phyloP scores from a whole-genome alignment of 2,329 filamentous ascomycete species.

The Cytospora piceicola region DNA sequence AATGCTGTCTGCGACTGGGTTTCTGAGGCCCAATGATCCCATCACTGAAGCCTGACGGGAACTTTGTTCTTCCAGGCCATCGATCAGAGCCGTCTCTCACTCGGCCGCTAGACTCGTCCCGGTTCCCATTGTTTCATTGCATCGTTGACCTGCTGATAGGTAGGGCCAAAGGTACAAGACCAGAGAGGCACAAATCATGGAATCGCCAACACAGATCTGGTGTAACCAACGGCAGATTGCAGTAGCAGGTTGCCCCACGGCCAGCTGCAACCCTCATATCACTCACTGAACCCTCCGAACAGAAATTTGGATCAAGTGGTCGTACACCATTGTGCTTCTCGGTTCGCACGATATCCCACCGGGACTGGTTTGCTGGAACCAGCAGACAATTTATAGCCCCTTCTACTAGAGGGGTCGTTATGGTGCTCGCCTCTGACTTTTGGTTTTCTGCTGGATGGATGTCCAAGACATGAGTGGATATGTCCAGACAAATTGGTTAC shows the following conservation, averaged over 20 bases:
- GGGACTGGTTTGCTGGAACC: slow-evolving; percentile 18
- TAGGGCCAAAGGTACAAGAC: slow-evolving; percentile 12
- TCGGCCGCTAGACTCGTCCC: slow-evolving; percentile 19
- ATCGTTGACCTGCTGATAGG: slow-evolving; percentile 19
- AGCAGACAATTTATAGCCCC: slow-evolving; percentile 24
- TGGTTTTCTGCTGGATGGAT: slow-evolving; percentile 12
- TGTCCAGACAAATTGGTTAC: slow-evolving; percentile 27
- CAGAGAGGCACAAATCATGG: slow-evolving; percentile 10
- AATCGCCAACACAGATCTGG: slow-evolving; percentile 31
- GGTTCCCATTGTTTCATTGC: slow-evolving; percentile 23
- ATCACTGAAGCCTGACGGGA: background rate
- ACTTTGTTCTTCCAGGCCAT: slow-evolving; percentile 1
- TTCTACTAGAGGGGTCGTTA: slow-evolving; percentile 4
- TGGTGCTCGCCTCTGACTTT: slow-evolving; percentile 21
- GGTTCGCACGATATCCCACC: slow-evolving; percentile 15
- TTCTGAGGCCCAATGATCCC: background rate
- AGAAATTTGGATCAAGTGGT: slow-evolving; percentile 30
- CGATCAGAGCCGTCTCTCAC: slow-evolving; percentile 11
- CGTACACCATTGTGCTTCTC: slow-evolving; percentile 23
- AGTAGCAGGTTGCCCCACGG: slow-evolving; percentile 29
- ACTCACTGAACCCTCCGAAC: slow-evolving; percentile 28
- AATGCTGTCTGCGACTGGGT: background rate
- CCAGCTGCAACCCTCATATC: slow-evolving; percentile 28
- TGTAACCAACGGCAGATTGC: slow-evolving; percentile 32
- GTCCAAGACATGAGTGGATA: slow-evolving; percentile 31